Conservation (phyloP, 2,329 filamentous ascomycete species). For the Arachnomyces sp. region DNA sequence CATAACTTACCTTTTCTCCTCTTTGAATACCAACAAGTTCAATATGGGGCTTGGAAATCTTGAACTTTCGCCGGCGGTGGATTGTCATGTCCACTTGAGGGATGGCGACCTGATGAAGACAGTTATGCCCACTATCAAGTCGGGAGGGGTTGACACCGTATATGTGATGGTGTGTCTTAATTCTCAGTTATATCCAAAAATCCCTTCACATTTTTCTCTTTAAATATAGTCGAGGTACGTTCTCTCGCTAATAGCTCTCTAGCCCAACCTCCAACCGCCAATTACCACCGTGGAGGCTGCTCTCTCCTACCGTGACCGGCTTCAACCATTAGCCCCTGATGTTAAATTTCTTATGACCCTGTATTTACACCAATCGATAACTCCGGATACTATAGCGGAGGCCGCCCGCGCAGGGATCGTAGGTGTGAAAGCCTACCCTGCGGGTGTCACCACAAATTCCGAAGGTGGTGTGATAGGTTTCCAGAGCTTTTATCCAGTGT, state of each 20-base stretch:
- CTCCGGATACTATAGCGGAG: constrained; percentile 60
- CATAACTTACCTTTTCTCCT: no score
- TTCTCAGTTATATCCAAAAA: constrained; percentile 1
- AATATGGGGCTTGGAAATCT: no score
- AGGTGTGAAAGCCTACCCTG: constrained; percentile 50
- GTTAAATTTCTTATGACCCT: constrained; percentile 68
- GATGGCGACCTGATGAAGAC: constrained; percentile 56
- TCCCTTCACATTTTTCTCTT: not conserved
- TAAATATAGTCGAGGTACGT: constrained; percentile 1
- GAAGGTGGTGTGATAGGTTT: constrained; percentile 40
- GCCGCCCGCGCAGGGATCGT: constrained; percentile 64
- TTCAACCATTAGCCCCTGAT: constrained; percentile 52
- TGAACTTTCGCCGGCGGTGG: no score
- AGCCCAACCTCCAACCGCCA: constrained; percentile 59
- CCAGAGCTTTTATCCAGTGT: constrained; percentile 49
- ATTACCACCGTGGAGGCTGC: constrained; percentile 55
- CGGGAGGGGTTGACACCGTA: constrained; percentile 58
- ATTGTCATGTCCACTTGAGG: constrained; percentile 52
- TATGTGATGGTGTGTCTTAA: constrained; percentile 41
- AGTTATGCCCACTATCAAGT: constrained; percentile 46
- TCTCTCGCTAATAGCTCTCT: constrained; percentile 9
- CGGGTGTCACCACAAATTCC: constrained; percentile 52
- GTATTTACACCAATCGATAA: constrained; percentile 57
- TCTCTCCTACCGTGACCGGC: constrained; percentile 55
- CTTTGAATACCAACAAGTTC: no score